Base-by-base conservation (phyloP, 495 filamentous ascomycete species). In the Entonaema liquescens region DNA sequence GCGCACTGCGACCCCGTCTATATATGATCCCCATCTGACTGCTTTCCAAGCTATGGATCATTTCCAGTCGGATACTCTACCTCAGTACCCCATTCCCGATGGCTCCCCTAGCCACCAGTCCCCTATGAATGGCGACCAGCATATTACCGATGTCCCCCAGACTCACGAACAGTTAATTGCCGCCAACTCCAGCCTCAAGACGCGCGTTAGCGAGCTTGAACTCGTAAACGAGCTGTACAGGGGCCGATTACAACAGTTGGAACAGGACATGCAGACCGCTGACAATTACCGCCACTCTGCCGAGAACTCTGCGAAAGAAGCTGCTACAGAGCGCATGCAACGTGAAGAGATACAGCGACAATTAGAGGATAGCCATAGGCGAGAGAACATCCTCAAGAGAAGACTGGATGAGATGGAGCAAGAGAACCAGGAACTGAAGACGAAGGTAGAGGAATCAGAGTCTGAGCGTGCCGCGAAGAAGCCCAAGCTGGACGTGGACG, bases 141-240 rank as follows among this genome's bases (percentile, higher is more conserved):
- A 91, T 53, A 50, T 60, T 44, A 82, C 90, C 25, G 93, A 96
- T 33, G 84, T 90, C 5, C 89, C 92, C 6, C 92, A 90, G 71
- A 92, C 91, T 9, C 93, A 92, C 71, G 94, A 97, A 72, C 87
- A 89, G 54, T 82, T 96, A 11, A 82, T 92, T 50, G 89, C 90
- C 12, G 84, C 88, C 52, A 97, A 97, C 77, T 91, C 91, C 15
- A 88, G 87, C 44, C 82, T 98, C 36, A 95, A 94, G 82, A 98
- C 94, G 5, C 90, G 94, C 26, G 94, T 98, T 53, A 92, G 87
- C 72, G 95, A 99, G 78, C 85, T 99, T 21, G 95, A 99, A 76
- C 87, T 99, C 54, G 96, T 99, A 78, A 97, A 98, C 72, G 93
- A 93, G 71, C 85, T 99, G 26, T 98, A 96, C 83, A 86, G 92